Percentiles rank a stretch among this genome's conserved stretches.
These are phyloP conservation scores for Sanghuangporus weigelae DNA, from an alignment of 1,284 basidiomycete genomes.

Conservation along the genomic window DNA sequence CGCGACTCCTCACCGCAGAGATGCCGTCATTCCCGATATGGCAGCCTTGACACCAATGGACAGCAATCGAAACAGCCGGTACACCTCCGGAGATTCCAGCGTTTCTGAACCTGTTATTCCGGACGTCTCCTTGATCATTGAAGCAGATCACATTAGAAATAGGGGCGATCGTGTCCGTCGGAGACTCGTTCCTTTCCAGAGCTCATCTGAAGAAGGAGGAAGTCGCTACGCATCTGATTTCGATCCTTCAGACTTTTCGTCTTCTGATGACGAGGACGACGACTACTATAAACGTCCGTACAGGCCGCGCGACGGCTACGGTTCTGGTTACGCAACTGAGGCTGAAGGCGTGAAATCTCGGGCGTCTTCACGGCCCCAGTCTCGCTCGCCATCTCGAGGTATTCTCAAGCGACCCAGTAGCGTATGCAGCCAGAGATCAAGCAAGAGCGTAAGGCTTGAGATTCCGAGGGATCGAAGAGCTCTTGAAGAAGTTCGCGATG, in stretches of 20 bases:
- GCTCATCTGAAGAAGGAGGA: conserved; percentile 15
- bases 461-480: conserved; percentile 15
- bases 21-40: conserved; percentile 10
- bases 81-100: conserved; percentile 16
- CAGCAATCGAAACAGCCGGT: conserved; percentile 13
- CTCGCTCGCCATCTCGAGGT: conserved; percentile 13
- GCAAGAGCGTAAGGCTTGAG: conserved; percentile 17
- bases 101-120: conserved; percentile 18
- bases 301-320: conserved; percentile 14
- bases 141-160: conserved; percentile 8
- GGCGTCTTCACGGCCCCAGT: conserved; percentile 8
- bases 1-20: background rate
- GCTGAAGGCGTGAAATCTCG: conserved; percentile 2
- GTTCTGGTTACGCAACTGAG: conserved; percentile 8
- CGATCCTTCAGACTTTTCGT: background rate
- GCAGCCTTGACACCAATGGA: background rate
- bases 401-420: conserved; percentile 18
- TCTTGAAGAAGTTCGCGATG: conserved; percentile 15
- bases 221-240: background rate
- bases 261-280: background rate
- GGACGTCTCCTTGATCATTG: conserved; percentile 14
- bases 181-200: conserved; percentile 12
- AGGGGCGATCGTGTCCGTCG: conserved; percentile 8
- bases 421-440: conserved; percentile 15
- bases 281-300: conserved; percentile 11